A percentile compares a stretch with the other conserved stretches of the same genome.
Evolutionary conservation across 441 rosid species (phyloP).

Genomic region (Capsella rubella): DNA sequence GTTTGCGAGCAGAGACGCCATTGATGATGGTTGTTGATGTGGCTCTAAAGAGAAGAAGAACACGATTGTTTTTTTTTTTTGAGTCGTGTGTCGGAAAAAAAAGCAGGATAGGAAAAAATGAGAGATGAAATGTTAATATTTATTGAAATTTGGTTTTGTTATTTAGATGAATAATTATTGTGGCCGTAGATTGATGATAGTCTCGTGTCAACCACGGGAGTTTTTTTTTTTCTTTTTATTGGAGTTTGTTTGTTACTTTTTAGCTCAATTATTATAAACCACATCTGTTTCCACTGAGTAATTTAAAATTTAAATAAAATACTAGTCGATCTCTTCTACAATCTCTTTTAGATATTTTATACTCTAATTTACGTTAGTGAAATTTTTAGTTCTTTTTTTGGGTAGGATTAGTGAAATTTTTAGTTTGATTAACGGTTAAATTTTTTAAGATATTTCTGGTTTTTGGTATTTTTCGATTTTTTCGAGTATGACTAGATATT

Average conservation of each 20-base stretch:
- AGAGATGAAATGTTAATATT: neutral
- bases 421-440: too few relatives aligned
- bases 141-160: neutral
- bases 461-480: too few relatives aligned
- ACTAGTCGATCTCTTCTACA: too few relatives aligned
- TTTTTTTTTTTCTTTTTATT: slow-evolving; percentile 16
- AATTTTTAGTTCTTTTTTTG: too few relatives aligned
- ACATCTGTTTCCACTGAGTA: neutral
- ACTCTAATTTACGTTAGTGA: too few relatives aligned
- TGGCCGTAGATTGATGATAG: slow-evolving; percentile 31
- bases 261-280: neutral
- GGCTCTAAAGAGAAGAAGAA: slow-evolving; percentile 30
- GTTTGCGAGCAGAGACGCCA: slow-evolving; percentile 66
- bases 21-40: slow-evolving; percentile 40
- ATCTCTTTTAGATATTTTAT: too few relatives aligned
- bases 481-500: too few relatives aligned
- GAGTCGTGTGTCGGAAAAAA: slow-evolving; percentile 24
- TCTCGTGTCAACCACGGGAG: slow-evolving; percentile 42
- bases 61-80: neutral
- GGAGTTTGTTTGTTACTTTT: neutral
- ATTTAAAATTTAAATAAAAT: too few relatives aligned
- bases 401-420: too few relatives aligned
- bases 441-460: too few relatives aligned
- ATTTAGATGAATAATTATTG: slow-evolving; percentile 6
- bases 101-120: slow-evolving; percentile 2